phyloP scores from a whole-genome alignment of 164 flowering plant genomes.

The Macadamia tetraphylla region DNA sequence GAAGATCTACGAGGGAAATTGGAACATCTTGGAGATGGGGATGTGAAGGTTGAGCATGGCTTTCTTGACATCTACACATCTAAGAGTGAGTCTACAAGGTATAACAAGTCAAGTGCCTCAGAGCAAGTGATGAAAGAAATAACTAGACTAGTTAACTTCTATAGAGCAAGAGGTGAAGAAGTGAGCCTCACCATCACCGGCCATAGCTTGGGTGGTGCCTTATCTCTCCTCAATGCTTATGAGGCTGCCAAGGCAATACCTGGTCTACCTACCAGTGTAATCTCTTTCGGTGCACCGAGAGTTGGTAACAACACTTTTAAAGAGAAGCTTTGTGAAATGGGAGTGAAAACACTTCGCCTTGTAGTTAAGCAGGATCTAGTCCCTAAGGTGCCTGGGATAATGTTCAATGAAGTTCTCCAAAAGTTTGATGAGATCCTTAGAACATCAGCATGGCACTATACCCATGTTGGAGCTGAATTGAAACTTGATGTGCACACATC shows the following conservation, averaged over 20 bases:
- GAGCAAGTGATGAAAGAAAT: slow-evolving; percentile 61
- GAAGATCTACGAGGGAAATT: slow-evolving; percentile 32
- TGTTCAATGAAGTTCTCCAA: slow-evolving; percentile 32
- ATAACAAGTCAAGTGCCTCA: slow-evolving; percentile 50
- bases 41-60: slow-evolving; percentile 53
- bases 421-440: slow-evolving; percentile 29
- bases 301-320: slow-evolving; percentile 54
- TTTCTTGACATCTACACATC: slow-evolving; percentile 51
- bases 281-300: slow-evolving; percentile 65
- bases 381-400: slow-evolving; percentile 44
- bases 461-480: slow-evolving; percentile 53
- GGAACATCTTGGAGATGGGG: slow-evolving; percentile 30
- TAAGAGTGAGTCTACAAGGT: slow-evolving; percentile 34
- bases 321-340: slow-evolving; percentile 28
- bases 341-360: slow-evolving; percentile 41
- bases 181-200: slow-evolving; percentile 68
- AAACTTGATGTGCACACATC: slow-evolving; percentile 36
- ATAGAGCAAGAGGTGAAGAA: slow-evolving; percentile 34
- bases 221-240: slow-evolving; percentile 53
- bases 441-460: slow-evolving; percentile 39
- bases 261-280: slow-evolving; percentile 31
- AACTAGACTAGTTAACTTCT: slow-evolving; percentile 25
- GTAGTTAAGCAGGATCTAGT: slow-evolving; percentile 46
- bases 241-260: slow-evolving; percentile 39
- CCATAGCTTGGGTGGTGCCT: slow-evolving; percentile 69